phyloP scores from a whole-genome alignment of 2,329 filamentous ascomycete species.

The Trichoderma asperellum region DNA sequence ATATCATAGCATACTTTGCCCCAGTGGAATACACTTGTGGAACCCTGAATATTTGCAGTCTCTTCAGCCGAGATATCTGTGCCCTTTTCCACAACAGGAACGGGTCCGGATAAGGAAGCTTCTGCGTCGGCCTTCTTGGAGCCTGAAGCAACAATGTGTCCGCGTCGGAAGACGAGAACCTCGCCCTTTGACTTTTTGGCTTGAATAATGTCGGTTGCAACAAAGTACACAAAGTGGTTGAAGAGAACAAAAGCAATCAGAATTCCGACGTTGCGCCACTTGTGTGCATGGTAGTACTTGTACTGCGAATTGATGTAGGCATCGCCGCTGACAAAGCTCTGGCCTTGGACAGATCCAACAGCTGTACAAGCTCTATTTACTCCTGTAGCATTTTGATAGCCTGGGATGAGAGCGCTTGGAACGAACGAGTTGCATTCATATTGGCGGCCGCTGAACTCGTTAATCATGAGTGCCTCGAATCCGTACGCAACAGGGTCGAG shows the following conservation, averaged over 20 bases:
- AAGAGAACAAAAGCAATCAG: slow-evolving; percentile 56
- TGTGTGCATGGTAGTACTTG: slow-evolving; percentile 51
- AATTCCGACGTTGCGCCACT: slow-evolving; percentile 63
- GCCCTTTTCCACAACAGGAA: slow-evolving; percentile 15
- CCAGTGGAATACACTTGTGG: slow-evolving; percentile 49
- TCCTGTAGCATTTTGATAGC: slow-evolving; percentile 25
- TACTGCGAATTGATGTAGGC: slow-evolving; percentile 53
- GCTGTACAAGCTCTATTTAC: slow-evolving; percentile 36
- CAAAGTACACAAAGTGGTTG: slow-evolving; percentile 53
- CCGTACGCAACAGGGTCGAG: slow-evolving; percentile 68
- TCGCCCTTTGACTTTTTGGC: slow-evolving; percentile 64
- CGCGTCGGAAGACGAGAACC: slow-evolving; percentile 56
- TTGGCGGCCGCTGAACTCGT: slow-evolving; percentile 59
- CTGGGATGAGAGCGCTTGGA: slow-evolving; percentile 37
- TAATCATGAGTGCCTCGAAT: slow-evolving; percentile 68
- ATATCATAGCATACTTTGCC: slow-evolving; percentile 74
- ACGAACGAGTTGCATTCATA: slow-evolving; percentile 37
- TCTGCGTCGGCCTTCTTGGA: slow-evolving; percentile 17
- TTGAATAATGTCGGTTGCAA: slow-evolving; percentile 52
- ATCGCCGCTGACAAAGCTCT: slow-evolving; percentile 4
- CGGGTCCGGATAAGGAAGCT: not conserved
- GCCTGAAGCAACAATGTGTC: not conserved
- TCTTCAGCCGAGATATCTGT: slow-evolving; percentile 6
- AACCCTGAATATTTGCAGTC: slow-evolving; percentile 7
- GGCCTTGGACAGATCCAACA: slow-evolving; percentile 53